Conservation (phyloP, 805 yeast genomes). For the Hanseniaspora osmophila region DNA sequence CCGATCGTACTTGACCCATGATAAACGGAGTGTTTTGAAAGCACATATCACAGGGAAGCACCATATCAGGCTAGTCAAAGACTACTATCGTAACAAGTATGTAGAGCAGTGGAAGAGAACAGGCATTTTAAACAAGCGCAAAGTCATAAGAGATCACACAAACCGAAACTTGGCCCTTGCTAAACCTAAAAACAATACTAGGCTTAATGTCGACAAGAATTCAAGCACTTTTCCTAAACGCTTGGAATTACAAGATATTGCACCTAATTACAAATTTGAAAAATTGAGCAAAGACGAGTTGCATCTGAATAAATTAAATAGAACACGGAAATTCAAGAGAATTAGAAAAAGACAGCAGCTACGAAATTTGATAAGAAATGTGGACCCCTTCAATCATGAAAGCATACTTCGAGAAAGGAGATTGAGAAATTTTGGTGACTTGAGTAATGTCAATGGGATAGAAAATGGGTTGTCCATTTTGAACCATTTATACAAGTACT, state of each 20-base stretch:
- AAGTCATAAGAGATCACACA: neutral
- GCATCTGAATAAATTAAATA: neutral
- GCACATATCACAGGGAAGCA: conserved; percentile 67
- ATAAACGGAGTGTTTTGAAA: conserved; percentile 72
- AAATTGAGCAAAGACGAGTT: conserved; percentile 22
- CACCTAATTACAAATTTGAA: conserved; percentile 5
- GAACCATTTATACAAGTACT: conserved; percentile 14
- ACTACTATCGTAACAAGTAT: conserved; percentile 47
- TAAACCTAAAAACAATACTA: neutral
- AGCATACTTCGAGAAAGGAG: conserved; percentile 14
- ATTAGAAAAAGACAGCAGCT: neutral
- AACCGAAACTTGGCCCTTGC: neutral
- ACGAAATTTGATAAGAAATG: neutral
- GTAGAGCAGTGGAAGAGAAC: neutral
- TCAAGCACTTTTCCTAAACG: too few species aligned
- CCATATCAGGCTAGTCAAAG: conserved; percentile 57
- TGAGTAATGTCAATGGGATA: neutral
- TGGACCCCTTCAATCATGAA: conserved; percentile 1
- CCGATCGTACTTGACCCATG: conserved; percentile 71
- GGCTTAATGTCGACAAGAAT: neutral
- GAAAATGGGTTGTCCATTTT: conserved; percentile 1
- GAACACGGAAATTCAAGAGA: neutral
- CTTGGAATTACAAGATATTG: neutral
- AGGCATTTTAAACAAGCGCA: neutral
- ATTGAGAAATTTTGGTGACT: conserved; percentile 3